Conservation (phyloP, 1,284 basidiomycete species). For the Ceratobasidium sp. region DNA sequence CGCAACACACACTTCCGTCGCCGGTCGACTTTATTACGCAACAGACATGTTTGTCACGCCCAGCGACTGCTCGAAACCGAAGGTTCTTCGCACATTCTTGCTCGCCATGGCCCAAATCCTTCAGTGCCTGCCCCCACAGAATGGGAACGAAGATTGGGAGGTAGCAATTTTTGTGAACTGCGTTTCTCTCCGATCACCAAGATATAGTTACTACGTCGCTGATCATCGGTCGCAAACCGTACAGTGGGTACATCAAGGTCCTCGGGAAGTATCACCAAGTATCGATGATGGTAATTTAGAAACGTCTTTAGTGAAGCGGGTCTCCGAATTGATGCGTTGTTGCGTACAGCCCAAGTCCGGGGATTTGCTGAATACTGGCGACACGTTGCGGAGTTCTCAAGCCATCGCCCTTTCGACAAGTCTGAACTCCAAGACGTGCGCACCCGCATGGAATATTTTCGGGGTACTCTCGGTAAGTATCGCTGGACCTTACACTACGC, state of each 20-base stretch:
- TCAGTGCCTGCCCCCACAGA: not conserved
- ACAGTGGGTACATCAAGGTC: not conserved
- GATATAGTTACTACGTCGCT: not conserved
- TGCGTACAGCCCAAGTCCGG: not conserved
- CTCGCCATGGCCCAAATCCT: not conserved
- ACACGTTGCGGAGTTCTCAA: not conserved
- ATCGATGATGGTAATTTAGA: not conserved
- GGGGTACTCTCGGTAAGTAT: not conserved
- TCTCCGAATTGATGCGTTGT: too few species aligned
- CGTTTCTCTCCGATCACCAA: not conserved
- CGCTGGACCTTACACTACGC: not conserved
- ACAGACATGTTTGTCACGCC: not conserved
- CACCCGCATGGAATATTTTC: not conserved
- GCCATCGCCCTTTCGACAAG: not conserved
- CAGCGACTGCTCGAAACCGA: slow-evolving; percentile 7
- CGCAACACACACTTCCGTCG: too few species aligned
- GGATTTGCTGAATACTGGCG: not conserved
- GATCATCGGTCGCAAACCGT: not conserved
- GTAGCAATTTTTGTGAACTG: not conserved
- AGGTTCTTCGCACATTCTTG: slow-evolving; percentile 4
- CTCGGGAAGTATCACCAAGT: not conserved
- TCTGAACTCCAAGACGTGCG: not conserved
- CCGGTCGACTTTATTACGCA: not conserved
- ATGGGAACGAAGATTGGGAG: not conserved
- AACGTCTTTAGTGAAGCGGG: too few species aligned